Percentiles rank a stretch among this genome's conserved stretches.
These are phyloP conservation scores for Fusarium sp. DNA, from an alignment of 2,329 filamentous ascomycete genomes.

Conservation along the genomic window DNA sequence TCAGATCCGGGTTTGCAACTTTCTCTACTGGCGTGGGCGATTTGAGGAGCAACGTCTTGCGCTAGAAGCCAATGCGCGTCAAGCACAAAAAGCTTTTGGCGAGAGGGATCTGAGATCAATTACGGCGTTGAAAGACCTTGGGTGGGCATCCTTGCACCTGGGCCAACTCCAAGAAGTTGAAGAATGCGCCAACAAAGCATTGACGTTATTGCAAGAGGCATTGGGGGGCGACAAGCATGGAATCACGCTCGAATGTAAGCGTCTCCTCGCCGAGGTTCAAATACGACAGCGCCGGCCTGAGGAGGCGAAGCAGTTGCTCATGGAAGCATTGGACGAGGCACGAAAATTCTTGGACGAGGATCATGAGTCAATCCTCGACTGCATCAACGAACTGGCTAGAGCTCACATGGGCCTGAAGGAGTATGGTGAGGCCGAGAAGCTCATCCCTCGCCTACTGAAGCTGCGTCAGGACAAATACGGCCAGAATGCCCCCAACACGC, in stretches of 20 bases:
- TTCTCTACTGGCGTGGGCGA: slow-evolving; percentile 39
- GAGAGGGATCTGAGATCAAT: background rate
- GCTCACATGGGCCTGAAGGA: background rate
- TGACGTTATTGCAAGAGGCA: background rate
- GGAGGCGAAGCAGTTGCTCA: background rate
- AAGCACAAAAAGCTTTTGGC: background rate
- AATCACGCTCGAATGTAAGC: background rate
- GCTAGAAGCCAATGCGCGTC: accelerated
- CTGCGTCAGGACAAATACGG: background rate
- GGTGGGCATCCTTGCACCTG: background rate
- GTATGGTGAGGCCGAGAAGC: background rate
- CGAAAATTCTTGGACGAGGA: background rate
- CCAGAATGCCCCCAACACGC: background rate
- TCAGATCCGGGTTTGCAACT: slow-evolving; percentile 32
- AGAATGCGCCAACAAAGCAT: background rate
- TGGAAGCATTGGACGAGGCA: background rate
- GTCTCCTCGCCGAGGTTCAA: background rate
- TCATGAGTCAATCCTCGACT: background rate
- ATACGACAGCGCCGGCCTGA: accelerated
- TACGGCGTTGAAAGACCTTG: background rate
- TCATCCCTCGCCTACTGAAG: background rate
- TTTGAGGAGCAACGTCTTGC: slow-evolving; percentile 5
- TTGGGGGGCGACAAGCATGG: background rate
- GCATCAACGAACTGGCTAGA: background rate
- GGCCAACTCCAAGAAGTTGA: background rate